Conservation (phyloP, 2,329 filamentous ascomycete genomes). For the Fusarium sp. region DNA sequence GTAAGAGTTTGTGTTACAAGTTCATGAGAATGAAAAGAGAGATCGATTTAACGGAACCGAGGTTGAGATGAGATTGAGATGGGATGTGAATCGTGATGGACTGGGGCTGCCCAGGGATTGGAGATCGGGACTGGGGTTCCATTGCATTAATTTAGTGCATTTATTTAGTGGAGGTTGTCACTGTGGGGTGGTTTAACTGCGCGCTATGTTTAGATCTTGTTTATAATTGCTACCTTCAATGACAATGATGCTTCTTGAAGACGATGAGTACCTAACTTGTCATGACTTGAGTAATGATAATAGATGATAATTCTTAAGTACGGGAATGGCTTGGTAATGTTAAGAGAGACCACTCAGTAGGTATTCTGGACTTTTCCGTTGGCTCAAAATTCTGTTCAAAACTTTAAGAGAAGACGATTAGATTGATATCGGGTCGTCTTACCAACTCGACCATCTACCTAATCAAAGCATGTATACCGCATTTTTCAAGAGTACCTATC, state of each 20-base stretch:
- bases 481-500: neutral
- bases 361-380: neutral
- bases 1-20: slow-evolving; percentile 19
- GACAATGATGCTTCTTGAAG: neutral
- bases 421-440: neutral
- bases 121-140: slow-evolving; percentile 30
- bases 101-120: slow-evolving; percentile 21
- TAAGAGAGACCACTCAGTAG: neutral
- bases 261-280: too few relatives aligned
- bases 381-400: neutral
- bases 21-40: slow-evolving; percentile 27
- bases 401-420: neutral
- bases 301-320: neutral
- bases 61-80: slow-evolving; percentile 25
- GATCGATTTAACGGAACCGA: slow-evolving; percentile 23
- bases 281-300: too few relatives aligned
- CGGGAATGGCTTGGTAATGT: neutral
- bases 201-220: neutral
- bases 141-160: slow-evolving; percentile 20
- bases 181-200: slow-evolving; percentile 39
- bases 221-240: neutral
- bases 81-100: slow-evolving; percentile 24
- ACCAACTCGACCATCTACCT: neutral
- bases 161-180: slow-evolving; percentile 27
- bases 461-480: neutral